A percentile compares a stretch with the other conserved stretches of the same genome.
phyloP scores from a whole-genome alignment of 208 protist genomes.

The Crithidia sp. region DNA sequence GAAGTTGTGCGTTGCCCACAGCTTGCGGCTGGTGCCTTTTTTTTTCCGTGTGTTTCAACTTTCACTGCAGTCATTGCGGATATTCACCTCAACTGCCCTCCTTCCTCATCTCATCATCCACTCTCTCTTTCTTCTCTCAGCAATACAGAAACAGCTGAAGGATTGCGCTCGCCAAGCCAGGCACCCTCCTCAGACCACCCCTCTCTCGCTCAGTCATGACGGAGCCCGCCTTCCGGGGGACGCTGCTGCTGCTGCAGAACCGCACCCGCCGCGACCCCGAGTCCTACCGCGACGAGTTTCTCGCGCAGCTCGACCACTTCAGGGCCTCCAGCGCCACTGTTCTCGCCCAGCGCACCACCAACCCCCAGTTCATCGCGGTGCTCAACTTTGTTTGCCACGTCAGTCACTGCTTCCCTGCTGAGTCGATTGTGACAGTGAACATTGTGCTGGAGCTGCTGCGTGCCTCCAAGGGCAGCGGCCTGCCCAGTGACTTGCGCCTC shows the following conservation, averaged over 20 bases:
- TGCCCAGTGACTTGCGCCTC: slow-evolving; percentile 85
- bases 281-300: slow-evolving; percentile 96
- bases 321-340: slow-evolving; percentile 90
- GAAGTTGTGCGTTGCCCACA: too few relatives aligned
- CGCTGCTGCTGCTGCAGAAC: slow-evolving; percentile 96
- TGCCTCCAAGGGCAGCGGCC: slow-evolving; percentile 68
- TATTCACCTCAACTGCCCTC: too few relatives aligned
- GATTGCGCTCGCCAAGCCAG: too few relatives aligned
- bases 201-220: slow-evolving; percentile 32
- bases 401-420: slow-evolving; percentile 89
- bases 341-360: slow-evolving; percentile 78
- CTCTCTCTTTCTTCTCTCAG: too few relatives aligned
- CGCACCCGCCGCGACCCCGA: slow-evolving; percentile 94
- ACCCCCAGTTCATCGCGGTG: slow-evolving; percentile 89
- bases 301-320: slow-evolving; percentile 95
- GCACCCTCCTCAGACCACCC: too few relatives aligned
- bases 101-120: too few relatives aligned
- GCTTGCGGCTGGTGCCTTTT: too few relatives aligned
- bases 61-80: too few relatives aligned
- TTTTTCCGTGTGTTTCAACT: too few relatives aligned
- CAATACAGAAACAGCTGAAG: too few relatives aligned
- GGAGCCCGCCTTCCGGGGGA: slow-evolving; percentile 86
- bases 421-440: slow-evolving; percentile 71
- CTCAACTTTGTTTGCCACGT: slow-evolving; percentile 91
- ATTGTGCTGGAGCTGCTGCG: slow-evolving; percentile 91